phyloP scores from a whole-genome alignment of 352 stramenopile genomes.

The Elongisporangium anandrum region DNA sequence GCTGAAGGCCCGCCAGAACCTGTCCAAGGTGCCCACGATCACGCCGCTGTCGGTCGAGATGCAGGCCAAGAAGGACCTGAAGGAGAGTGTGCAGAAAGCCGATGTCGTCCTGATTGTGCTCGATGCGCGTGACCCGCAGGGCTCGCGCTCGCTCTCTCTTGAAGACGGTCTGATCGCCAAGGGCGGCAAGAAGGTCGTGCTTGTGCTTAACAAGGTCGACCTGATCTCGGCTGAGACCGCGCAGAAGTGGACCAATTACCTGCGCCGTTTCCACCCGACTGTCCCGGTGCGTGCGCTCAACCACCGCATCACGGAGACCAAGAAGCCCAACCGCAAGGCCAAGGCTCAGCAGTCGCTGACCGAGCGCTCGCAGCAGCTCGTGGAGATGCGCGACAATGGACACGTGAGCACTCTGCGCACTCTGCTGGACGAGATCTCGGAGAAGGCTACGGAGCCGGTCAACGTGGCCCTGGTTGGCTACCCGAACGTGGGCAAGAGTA shows the following conservation, averaged over 20 bases:
- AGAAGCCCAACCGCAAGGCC: conserved; percentile 75
- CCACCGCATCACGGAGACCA: conserved; percentile 88
- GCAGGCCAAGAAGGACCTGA: conserved; percentile 77
- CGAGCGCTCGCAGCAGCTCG: conserved; percentile 61
- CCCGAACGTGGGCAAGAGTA: conserved; percentile 95
- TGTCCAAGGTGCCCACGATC: conserved; percentile 16
- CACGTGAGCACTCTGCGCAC: conserved; percentile 88
- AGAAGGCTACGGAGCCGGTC: conserved; percentile 63
- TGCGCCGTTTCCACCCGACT: conserved; percentile 93
- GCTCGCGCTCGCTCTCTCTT: conserved; percentile 90
- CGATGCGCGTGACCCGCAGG: conserved; percentile 97
- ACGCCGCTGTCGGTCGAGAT: conserved; percentile 71
- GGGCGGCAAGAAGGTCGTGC: conserved; percentile 94
- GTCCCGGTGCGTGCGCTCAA: conserved; percentile 86
- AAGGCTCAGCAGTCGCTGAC: conserved; percentile 68
- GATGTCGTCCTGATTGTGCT: conserved; percentile 88
- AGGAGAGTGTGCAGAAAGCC: conserved; percentile 55
- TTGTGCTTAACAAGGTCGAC: conserved; percentile 99
- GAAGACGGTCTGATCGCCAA: conserved; percentile 94
- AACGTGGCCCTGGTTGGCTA: conserved; percentile 98
- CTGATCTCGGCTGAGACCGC: conserved; percentile 88
- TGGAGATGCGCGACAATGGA: conserved; percentile 71
- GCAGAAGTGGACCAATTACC: conserved; percentile 93
- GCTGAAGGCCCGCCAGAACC: conserved; percentile 19
- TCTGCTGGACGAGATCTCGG: conserved; percentile 96